These are phyloP conservation scores for Nepenthes alata DNA, from an alignment of 179 eudicot genomes.

Conservation along the genomic window DNA sequence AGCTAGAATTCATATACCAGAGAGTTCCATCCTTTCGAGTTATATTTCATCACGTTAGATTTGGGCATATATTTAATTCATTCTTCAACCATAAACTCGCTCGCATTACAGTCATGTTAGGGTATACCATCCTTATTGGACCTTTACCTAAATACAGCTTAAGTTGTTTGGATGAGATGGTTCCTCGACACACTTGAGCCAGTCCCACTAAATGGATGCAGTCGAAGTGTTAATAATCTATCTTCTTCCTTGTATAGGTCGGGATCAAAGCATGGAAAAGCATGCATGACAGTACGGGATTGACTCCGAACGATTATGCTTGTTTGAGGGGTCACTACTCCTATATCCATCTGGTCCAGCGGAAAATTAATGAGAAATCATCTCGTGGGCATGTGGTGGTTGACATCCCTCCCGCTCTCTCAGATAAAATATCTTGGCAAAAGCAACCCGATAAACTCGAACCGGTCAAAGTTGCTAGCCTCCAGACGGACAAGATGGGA, in stretches of 20 bases:
- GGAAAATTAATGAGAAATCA: conserved; percentile 33
- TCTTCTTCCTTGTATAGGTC: conserved; percentile 34
- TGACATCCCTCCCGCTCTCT: conserved; percentile 32
- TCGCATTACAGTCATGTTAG: no score
- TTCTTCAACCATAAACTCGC: no score
- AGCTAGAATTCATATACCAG: no score
- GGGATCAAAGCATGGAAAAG: conserved; percentile 75
- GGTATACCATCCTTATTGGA: no score
- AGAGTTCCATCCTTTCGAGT: no score
- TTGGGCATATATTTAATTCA: no score
- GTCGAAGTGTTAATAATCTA: conserved; percentile 7
- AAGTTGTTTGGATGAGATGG: no score
- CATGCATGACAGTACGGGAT: conserved; percentile 54
- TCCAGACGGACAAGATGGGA: conserved; percentile 30
- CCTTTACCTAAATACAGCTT: no score
- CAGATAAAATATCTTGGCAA: conserved; percentile 12
- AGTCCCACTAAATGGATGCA: no score
- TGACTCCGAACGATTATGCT: conserved; percentile 78
- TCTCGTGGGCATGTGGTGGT: conserved; percentile 43
- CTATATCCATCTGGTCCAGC: conserved; percentile 46
- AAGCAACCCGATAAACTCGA: conserved; percentile 17
- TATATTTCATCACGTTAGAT: no score
- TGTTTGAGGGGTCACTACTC: conserved; percentile 49
- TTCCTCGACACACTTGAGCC: no score
- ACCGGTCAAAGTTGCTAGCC: conserved; percentile 21